phyloP scores from a whole-genome alignment of 192 early-diverging fungal genomes.

The Coemansia sp. region DNA sequence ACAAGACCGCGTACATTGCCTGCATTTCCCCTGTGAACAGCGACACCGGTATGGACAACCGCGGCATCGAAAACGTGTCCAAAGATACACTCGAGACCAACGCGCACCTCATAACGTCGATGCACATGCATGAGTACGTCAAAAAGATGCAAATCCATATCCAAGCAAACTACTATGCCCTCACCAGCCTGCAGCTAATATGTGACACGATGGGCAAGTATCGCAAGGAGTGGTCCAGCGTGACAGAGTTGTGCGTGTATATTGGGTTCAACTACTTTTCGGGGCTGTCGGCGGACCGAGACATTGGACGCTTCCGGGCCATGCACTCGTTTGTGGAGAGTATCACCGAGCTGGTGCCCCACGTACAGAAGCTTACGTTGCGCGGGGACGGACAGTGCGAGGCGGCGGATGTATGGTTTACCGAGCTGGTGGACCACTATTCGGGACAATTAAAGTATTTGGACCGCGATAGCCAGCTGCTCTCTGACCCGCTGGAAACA shows the following conservation, averaged over 20 bases:
- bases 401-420: neutral
- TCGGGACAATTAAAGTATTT: neutral
- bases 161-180: neutral
- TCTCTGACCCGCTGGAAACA: neutral
- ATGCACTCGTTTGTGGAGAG: neutral
- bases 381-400: neutral
- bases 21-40: neutral
- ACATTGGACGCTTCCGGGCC: neutral
- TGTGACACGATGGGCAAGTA: neutral
- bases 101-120: neutral
- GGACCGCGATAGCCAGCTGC: neutral
- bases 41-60: neutral
- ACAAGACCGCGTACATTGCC: neutral
- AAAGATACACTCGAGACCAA: neutral
- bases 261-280: neutral
- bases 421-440: neutral
- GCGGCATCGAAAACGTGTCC: neutral
- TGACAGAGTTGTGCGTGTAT: neutral
- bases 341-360: neutral
- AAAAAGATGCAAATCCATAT: neutral
- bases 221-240: neutral
- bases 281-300: neutral
- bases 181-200: neutral
- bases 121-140: neutral
- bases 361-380: neutral